A percentile compares a stretch with the other conserved stretches of the same genome.
Evolutionary conservation across 1,139 yeast genomes (phyloP).

Genomic region (Saccharomyces hybrid): DNA sequence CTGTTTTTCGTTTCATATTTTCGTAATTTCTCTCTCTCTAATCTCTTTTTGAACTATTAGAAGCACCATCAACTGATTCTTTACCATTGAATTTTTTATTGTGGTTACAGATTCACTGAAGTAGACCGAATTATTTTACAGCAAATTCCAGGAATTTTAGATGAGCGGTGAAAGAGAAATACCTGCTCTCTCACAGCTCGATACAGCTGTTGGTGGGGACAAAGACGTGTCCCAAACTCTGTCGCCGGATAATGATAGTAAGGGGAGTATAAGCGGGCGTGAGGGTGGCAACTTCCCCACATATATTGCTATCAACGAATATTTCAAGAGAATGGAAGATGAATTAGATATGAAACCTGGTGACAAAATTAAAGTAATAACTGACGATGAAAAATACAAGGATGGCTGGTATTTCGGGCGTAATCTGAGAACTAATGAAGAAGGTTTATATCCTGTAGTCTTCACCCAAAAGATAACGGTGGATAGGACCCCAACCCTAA

Average conservation of each 20-base stretch:
- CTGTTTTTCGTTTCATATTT: no score
- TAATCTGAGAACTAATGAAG: conserved; percentile 60
- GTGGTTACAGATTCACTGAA: not conserved
- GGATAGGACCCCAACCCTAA: conserved; percentile 40
- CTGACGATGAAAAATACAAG: conserved; percentile 86
- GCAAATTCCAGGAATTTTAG: not conserved
- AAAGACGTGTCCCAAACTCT: conserved; percentile 3
- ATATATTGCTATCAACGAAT: conserved; percentile 69
- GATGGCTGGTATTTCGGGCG: conserved; percentile 99
- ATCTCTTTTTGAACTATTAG: no score
- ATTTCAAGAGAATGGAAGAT: conserved; percentile 80
- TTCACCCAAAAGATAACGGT: conserved; percentile 52
- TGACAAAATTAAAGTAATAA: conserved; percentile 82
- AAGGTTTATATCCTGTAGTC: conserved; percentile 85
- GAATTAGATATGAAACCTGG: conserved; percentile 77
- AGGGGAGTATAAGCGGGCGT: not conserved
- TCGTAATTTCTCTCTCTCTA: no score
- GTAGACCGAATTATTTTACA: not conserved
- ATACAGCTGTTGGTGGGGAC: conserved; percentile 7
- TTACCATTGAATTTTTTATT: not conserved
- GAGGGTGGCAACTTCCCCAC: conserved; percentile 18
- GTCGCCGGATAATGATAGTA: not conserved
- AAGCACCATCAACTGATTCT: not conserved
- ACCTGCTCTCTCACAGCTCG: conserved; percentile 8
- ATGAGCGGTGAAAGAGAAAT: not conserved